Evolutionary conservation across 2,329 filamentous ascomycete genomes (phyloP), one percentile per base, ranked within the genome.

Genomic region (Curvularia eragrostidis): DNA sequence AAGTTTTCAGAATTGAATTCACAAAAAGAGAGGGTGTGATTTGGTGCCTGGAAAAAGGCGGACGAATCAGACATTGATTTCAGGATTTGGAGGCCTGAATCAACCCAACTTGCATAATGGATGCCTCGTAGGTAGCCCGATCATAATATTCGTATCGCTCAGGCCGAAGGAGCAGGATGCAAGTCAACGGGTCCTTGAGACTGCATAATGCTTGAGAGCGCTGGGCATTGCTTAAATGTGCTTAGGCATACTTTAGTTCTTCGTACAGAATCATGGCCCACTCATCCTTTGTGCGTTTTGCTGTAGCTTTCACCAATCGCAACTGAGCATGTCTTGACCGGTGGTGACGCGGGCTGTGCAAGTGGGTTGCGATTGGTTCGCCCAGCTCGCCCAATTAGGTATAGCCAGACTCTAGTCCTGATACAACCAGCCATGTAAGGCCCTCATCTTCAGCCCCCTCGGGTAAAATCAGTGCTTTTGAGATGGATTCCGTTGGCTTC

Each of bases 361-460:
- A 28, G 12, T n/a, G 42, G 13, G 24, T 41, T 64, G 54, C 59
- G 59, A 69, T 69, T 67, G 66, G 65, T 28, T 36, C 65, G 63
- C 60, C 30, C 43, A 52, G 61, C 32, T 56, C 26, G 18, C 63
- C 54, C 23, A 56, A 63, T 23, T 60, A 61, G 57, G 64, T 26
- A 58, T 58, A 53, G 61, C 54, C 24, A 43, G 5, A 32, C 15
- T 28, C 8, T 10, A 18, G 4, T 18, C 34, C 15, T 7, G 10
- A 43, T 24, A 24, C 13, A 3, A 36, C 12, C 10, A 53, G 36
- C 39, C 8, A 5, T 12, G n/a, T 15, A 55, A 26, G 19, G 30
- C 28, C 18, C 19, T 18, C 6, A 12, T 38, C 28, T 21, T 26
- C 36, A 21, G 15, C 0, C 10, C n/a, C 15, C 6, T 21, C n/a